These are phyloP conservation scores for Lagerstroemia speciosa DNA, from an alignment of 345 rosid genomes.

Conservation along the genomic window DNA sequence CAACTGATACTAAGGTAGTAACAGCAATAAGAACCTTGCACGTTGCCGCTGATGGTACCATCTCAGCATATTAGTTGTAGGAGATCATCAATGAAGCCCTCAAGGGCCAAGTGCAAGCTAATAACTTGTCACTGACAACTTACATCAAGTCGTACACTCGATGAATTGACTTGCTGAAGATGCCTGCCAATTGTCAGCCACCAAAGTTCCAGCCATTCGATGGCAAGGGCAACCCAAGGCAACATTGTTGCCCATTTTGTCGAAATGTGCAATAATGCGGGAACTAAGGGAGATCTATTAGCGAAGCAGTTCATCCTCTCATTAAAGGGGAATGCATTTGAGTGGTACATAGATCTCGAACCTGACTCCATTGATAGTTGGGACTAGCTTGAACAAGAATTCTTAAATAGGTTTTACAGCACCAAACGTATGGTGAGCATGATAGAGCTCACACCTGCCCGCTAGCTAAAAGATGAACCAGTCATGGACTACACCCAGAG, in stretches of 20 bases:
- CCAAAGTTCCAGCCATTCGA: no score
- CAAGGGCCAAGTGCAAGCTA: background rate
- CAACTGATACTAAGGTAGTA: no score
- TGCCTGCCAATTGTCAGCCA: background rate
- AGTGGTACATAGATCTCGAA: no score
- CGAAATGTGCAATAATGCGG: background rate
- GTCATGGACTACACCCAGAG: no score
- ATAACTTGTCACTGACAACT: background rate
- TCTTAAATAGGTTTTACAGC: background rate
- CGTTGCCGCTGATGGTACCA: background rate
- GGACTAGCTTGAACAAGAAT: background rate
- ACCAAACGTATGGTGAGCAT: background rate
- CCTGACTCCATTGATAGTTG: no score
- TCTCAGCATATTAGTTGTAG: background rate
- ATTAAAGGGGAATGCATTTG: background rate
- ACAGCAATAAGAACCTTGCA: no score
- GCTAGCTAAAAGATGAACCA: background rate
- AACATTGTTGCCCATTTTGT: background rate
- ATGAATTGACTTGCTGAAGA: background rate
- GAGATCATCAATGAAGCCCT: background rate
- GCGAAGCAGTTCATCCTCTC: background rate
- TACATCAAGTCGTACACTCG: background rate
- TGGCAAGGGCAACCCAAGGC: background rate
- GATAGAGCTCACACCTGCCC: background rate
- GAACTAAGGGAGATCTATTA: background rate